Evolutionary conservation across 257 asterid genomes (phyloP), one percentile per base, ranked within the genome.

Genomic region (Prunella vulgaris): DNA sequence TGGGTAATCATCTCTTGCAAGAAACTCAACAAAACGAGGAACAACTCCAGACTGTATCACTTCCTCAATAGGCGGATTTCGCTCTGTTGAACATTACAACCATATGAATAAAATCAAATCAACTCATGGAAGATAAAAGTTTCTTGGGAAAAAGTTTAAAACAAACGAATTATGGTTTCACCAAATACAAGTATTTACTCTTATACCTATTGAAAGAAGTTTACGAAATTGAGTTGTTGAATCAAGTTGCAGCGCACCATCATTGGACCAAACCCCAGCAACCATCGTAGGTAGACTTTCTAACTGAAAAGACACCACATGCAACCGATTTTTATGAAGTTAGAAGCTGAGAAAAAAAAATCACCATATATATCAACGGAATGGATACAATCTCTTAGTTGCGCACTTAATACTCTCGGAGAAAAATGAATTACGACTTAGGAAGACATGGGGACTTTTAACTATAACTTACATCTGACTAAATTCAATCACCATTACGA

Each of bases 61-160:
- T 83, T 89, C 94, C 79, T 89, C 96, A 63, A 92, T 92, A 42
- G 98, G 98, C 0, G 98, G 98, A 18, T 81, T 92, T 64, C 98
- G 87, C 78, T 92, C 98, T 92, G 74, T 60, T 40, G n/a, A 52
- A 74, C 52, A 73, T 33, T 56, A 59, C 27, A 68, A 51, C 69
- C 17, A 54, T 38, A 54, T 64, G 25, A 18, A 66, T 42, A 30
- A 7, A 68, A 57, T 62, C 22, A 67, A 14, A n/a, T n/a, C n/a
- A n/a, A n/a, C 52, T 17, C 32, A 51, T 49, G 33, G 28, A 66
- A 21, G 12, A 44, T 33, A 64, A 33, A 6, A 13, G 62, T 37
- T 2, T 3, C 24, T 17, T 42, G 44, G 63, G 53, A 60, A 21
- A 38, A 65, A 22, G n/a, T 14, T 64, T 67, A 33, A 20, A 7